Evolutionary conservation across 228 moss, liverwort and hornwort species (phyloP), one percentile per base, ranked within the genome.

Genomic region (Sphagnum magellanicum): DNA sequence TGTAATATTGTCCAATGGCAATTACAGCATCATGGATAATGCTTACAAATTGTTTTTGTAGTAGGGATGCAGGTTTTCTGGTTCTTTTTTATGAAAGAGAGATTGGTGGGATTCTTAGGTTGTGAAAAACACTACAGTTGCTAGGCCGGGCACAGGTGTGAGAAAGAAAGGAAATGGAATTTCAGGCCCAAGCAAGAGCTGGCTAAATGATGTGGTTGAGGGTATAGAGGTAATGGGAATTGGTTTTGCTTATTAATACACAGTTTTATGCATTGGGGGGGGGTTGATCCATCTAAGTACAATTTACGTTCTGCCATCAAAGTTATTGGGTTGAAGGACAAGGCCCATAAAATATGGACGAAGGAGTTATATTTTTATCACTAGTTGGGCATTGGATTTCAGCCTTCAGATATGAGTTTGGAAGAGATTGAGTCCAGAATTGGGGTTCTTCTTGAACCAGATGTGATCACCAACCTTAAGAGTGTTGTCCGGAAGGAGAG

Each of bases 401-500:
- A 87, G 82, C 85, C 84, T 63, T 89, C 85, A 59, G 86, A 89
- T 51, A 84, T 91, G 74, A 91, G 88, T 63, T 79, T 87, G 66
- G 98, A 98, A 82, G 98, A 93, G 32, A 81, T 98, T 48, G 93
- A 93, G 77, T 51, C 71, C 52, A 88, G 87, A 77, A 78, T 93
- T 13, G 75, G 80, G 59, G 70, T 68, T 66, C 85, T 91, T 63
- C 87, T 98, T 66, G 90, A 83, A 63, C 77, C 79, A 5, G 90
- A 98, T 66, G 83, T 98, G 55, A 81, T 92, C 50, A 53, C 81
- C 6, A 92, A 86, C 58, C 77, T 98, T 49, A 93, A 89, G 69
- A 98, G 98, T 74, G 71, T 85, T 15, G 87, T 85, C 68, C 93
- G 98, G 98, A 93, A 93, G 81, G 98, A 91, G 69, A 84, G 98